phyloP scores from a whole-genome alignment of 192 early-diverging fungal species.

The Borealophlyctis nickersoniae region DNA sequence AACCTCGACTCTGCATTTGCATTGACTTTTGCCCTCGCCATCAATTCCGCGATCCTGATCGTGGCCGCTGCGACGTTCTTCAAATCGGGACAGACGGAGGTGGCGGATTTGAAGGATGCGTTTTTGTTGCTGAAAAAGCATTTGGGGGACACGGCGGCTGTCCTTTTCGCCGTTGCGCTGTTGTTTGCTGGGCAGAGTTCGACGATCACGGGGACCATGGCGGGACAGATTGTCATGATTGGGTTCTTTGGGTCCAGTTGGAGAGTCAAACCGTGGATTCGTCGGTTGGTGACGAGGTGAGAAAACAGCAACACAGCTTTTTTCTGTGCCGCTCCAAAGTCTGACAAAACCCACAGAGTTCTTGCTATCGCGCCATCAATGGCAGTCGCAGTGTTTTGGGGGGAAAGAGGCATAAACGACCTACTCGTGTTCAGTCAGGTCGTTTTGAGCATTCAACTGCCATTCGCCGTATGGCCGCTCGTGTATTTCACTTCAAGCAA shows the following conservation, averaged over 20 bases:
- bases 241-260: conserved; percentile 64
- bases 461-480: conserved; percentile 80
- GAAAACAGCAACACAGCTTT: too few species aligned
- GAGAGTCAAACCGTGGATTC: conserved; percentile 55
- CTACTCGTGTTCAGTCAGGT: conserved; percentile 72
- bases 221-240: conserved; percentile 80
- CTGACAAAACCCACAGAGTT: conserved; percentile 36
- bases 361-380: conserved; percentile 74
- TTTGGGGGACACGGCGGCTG: conserved; percentile 61
- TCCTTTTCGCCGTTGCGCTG: conserved; percentile 73
- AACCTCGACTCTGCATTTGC: conserved; percentile 66
- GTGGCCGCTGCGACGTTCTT: conserved; percentile 74
- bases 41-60: conserved; percentile 78
- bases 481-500: conserved; percentile 60
- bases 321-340: too few species aligned
- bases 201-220: conserved; percentile 81
- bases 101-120: conserved; percentile 68
- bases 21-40: conserved; percentile 67
- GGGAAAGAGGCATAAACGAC: conserved; percentile 58
- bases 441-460: conserved; percentile 69
- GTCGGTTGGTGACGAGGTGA: conserved; percentile 60
- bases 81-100: conserved; percentile 41
- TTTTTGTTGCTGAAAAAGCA: conserved; percentile 54
- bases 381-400: conserved; percentile 59
- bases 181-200: conserved; percentile 73